These are phyloP conservation scores for Carex littledalei DNA, from an alignment of 176 grass and related monocot species.

Conservation along the genomic window DNA sequence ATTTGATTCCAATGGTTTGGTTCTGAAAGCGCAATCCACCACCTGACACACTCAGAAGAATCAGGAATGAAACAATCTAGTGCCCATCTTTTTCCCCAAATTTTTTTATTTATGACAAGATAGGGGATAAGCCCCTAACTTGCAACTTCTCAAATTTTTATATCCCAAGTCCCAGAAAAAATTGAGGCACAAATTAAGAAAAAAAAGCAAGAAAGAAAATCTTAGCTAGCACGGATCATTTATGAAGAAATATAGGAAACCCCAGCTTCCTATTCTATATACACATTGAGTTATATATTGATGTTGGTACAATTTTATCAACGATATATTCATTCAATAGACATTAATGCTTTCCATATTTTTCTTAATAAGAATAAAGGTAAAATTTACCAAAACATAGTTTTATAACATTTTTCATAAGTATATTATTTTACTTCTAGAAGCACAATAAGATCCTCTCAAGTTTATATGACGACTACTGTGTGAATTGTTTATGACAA, in stretches of 20 bases:
- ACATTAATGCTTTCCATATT: no score
- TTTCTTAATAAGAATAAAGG: no score
- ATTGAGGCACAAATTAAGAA: neutral
- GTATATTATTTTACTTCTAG: no score
- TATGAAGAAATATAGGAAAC: neutral
- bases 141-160: neutral
- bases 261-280: neutral
- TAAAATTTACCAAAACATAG: no score
- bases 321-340: neutral
- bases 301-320: neutral
- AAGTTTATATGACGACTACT: no score
- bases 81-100: neutral
- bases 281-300: neutral
- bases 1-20: conserved; percentile 11
- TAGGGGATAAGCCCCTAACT: neutral
- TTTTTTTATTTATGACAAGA: neutral
- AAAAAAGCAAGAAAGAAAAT: neutral
- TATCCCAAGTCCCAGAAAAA: neutral
- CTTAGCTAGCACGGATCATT: neutral
- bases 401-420: no score
- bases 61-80: conserved; percentile 6
- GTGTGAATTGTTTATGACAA: neutral
- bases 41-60: conserved; percentile 2
- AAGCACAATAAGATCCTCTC: no score
- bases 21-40: conserved; percentile 26